phyloP scores from a whole-genome alignment of 192 early-diverging fungal genomes.

The Helicostylum pulchrum region DNA sequence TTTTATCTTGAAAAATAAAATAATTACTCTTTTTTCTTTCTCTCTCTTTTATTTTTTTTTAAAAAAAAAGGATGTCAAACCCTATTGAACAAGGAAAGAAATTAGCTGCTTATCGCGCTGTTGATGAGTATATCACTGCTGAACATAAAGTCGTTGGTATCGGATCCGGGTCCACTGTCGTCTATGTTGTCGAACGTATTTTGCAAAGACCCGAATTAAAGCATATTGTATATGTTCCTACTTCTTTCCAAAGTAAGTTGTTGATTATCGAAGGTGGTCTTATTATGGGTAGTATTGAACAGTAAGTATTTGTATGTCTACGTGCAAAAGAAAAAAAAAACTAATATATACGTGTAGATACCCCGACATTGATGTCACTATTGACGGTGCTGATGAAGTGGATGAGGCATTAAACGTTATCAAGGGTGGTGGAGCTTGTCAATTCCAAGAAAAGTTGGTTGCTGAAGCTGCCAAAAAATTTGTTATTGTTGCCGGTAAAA shows the following conservation, averaged over 20 bases:
- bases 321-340: constrained; percentile 9
- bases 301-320: constrained; percentile 45
- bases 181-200: constrained; percentile 83
- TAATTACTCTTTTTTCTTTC: too few species aligned
- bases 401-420: constrained; percentile 87
- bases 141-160: constrained; percentile 78
- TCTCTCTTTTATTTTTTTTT: too few species aligned
- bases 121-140: constrained; percentile 80
- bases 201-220: constrained; percentile 60
- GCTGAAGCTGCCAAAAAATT: constrained; percentile 79
- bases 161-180: constrained; percentile 84
- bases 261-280: constrained; percentile 82
- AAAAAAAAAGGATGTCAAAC: background rate
- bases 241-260: constrained; percentile 87
- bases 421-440: constrained; percentile 94
- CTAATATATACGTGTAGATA: constrained; percentile 37
- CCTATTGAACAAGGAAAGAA: constrained; percentile 69
- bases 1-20: too few species aligned
- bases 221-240: constrained; percentile 83
- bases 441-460: constrained; percentile 92
- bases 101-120: constrained; percentile 82
- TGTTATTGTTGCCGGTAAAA: constrained; percentile 72
- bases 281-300: constrained; percentile 70
- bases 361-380: constrained; percentile 80
- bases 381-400: constrained; percentile 90